phyloP scores from a whole-genome alignment of 2,329 filamentous ascomycete species.

The Diaporthe ilicicola region DNA sequence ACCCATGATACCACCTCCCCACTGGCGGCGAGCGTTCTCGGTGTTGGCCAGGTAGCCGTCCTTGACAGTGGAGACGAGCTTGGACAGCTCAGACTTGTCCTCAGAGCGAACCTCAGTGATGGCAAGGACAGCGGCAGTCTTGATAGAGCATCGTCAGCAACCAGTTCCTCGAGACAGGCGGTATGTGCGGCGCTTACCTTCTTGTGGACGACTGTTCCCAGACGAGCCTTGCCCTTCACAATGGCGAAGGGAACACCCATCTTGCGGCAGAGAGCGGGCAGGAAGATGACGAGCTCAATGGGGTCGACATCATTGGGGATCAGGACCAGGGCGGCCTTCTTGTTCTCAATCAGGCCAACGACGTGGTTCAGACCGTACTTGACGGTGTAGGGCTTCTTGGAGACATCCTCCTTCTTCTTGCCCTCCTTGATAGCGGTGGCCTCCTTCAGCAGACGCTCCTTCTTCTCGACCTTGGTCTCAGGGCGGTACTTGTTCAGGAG shows the following conservation, averaged over 20 bases:
- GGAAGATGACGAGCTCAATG: constrained; percentile 99
- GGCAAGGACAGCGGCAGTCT: constrained; percentile 96
- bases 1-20: constrained; percentile 99
- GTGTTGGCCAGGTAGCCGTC: constrained; percentile 97
- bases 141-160: constrained; percentile 32
- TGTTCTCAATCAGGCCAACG: constrained; percentile 96
- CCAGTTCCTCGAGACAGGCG: not conserved
- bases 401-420: constrained; percentile 99
- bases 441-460: constrained; percentile 98
- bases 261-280: constrained; percentile 99
- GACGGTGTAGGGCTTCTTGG: constrained; percentile 99
- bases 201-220: constrained; percentile 99
- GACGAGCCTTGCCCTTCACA: constrained; percentile 99
- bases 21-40: constrained; percentile 89
- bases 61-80: constrained; percentile 96
- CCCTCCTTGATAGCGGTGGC: constrained; percentile 97
- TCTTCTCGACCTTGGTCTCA: constrained; percentile 99
- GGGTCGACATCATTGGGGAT: constrained; percentile 99
- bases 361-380: constrained; percentile 99
- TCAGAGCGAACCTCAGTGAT: constrained; percentile 96
- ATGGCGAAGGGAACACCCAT: constrained; percentile 99
- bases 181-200: constrained; percentile 68
- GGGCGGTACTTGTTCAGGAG: constrained; percentile 99
- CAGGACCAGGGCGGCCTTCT: constrained; percentile 98
- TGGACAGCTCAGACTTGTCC: constrained; percentile 98